Evolutionary conservation across 345 rosid species (phyloP), one percentile per base, ranked within the genome.

Genomic region (Citrus reticulata): DNA sequence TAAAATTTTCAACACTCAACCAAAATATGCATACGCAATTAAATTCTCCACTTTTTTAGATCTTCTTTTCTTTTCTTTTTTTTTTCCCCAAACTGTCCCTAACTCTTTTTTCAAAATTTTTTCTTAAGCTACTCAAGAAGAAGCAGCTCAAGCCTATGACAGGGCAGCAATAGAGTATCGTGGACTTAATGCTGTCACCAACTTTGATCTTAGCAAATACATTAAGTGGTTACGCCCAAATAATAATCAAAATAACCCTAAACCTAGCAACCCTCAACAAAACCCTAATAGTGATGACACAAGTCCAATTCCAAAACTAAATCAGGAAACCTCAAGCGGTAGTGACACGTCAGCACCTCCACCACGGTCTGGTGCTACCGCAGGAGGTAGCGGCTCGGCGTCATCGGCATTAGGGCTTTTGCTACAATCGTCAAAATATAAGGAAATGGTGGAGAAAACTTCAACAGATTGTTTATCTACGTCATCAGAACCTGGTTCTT

Each of bases 121-220:
- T 59, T 27, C 27, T 80, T 59, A 90, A 93, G 98, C 98, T 29
- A 95, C 98, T 1, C 98, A 95, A 81, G 98, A 95, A 82, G 98
- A 95, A 89, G 98, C 98, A 16, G 98, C 98, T 55, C 85, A 86
- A 2, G 98, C 98, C 3, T 93, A 95, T 49, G 98, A 95, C 57
- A 86, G 92, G 84, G 98, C 98, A 1, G 98, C 98, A 0, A 92
- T 95, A 22, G 98, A 95, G 83, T 91, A 95, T 80, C 94, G 98
- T 27, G 98, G 98, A 73, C 88, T 89, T 13, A 93, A 95, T 68
- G 98, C 98, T 4, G 97, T 95, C 57, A 95, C 98, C 1, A 95
- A 95, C 83, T 95, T 95, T 74, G 98, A 95, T 72, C 91, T 95
- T 42, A 92, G 98, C 76, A 94, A 95, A 60, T 95, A 95, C 75